phyloP scores from a whole-genome alignment of 2,329 filamentous ascomycete genomes.

The Scedosporium aurantiacum region DNA sequence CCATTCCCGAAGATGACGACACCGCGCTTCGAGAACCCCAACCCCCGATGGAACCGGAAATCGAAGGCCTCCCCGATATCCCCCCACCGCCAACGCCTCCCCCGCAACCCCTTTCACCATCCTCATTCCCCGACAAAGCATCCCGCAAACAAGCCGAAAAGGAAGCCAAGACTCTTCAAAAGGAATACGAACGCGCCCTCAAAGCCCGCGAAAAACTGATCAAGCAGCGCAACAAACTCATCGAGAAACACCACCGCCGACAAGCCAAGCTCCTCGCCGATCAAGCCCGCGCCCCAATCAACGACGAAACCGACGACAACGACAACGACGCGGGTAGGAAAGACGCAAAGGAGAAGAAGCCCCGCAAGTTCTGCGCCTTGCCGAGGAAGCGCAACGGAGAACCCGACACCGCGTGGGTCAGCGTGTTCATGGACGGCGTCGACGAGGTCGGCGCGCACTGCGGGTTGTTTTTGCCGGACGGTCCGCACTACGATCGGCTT shows the following conservation, averaged over 20 bases:
- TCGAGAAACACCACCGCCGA: slow-evolving; percentile 52
- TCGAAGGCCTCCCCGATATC: slow-evolving; percentile 25
- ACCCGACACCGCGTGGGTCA: slow-evolving; percentile 62
- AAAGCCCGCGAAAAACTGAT: slow-evolving; percentile 44
- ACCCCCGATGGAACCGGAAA: slow-evolving; percentile 9
- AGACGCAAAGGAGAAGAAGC: slow-evolving; percentile 32
- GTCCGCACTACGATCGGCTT: slow-evolving; percentile 62
- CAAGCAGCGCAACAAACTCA: slow-evolving; percentile 53
- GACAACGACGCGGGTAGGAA: slow-evolving; percentile 9
- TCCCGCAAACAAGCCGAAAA: slow-evolving; percentile 58
- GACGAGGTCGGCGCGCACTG: slow-evolving; percentile 83
- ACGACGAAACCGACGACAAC: slow-evolving; percentile 7
- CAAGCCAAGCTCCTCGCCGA: slow-evolving; percentile 37
- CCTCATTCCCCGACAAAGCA: slow-evolving; percentile 50
- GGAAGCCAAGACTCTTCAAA: slow-evolving; percentile 50
- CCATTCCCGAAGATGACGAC: background rate
- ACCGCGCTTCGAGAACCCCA: slow-evolving; percentile 9
- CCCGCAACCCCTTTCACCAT: slow-evolving; percentile 36
- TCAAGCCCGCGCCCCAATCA: slow-evolving; percentile 13
- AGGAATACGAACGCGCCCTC: slow-evolving; percentile 53
- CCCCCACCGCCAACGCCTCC: slow-evolving; percentile 37
- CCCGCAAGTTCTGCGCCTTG: slow-evolving; percentile 70
- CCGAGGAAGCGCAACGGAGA: slow-evolving; percentile 44
- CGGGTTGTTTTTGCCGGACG: slow-evolving; percentile 61
- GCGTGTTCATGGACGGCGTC: slow-evolving; percentile 69